Evolutionary conservation across 331 rosid species (phyloP), one percentile per base, ranked within the genome.

Genomic region (Quercus phellos): DNA sequence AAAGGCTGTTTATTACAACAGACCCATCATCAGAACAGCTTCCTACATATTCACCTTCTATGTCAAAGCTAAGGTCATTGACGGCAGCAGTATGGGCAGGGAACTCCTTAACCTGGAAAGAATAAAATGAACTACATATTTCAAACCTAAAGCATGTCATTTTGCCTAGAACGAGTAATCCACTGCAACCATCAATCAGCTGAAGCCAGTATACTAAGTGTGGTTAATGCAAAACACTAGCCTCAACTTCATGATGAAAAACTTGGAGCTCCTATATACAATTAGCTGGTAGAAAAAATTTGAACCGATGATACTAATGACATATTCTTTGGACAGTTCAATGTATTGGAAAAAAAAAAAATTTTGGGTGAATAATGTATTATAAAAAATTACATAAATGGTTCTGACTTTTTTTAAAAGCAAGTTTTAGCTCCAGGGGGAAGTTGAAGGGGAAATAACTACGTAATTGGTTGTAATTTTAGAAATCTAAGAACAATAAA

Each of bases 21-120:
- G 91, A 81, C 63, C 98, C 99, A 55, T 95, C 99, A 78, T 93
- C 99, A 38, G 99, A 91, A 85, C 98, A 91, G 84, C 98, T 95
- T 85, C 97, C 99, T 54, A 95, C 83, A 83, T 84, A 91, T 83
- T 95, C 99, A 79, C 99, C 99, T 68, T 89, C 96, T 74, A 72
- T 34, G 78, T 95, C 99, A 84, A 95, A 93, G 90, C 96, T 88
- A 71, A 95, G 97, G 83, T 91, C 94, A 51, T 93, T 95, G 74
- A 93, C 99, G 68, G 85, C 91, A 67, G 98, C 90, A 77, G 90
- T 89, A 84, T 95, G 98, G 58, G 94, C 90, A 35, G 80, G 55
- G 71, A 93, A 93, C 73, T 93, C 99, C 78, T 90, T 95, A 78
- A 95, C 99, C 99, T 95, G 88, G 10, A 77, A 82, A 77, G 50